These are phyloP conservation scores for Coniosporium apollinis DNA, from an alignment of 495 filamentous ascomycete species.

Conservation along the genomic window DNA sequence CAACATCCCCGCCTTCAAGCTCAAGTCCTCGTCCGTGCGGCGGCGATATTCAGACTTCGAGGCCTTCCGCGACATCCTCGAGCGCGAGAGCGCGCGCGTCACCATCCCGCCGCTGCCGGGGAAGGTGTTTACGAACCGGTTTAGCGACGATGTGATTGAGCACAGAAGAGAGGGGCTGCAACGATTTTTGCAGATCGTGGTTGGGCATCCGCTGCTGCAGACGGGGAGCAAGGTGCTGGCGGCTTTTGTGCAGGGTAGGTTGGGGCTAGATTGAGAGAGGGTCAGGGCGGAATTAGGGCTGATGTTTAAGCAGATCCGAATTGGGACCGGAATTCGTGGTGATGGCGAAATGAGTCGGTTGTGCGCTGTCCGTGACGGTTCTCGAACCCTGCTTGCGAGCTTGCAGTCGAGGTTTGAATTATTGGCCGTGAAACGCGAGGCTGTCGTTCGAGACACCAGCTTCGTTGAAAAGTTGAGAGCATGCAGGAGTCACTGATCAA, in stretches of 20 bases:
- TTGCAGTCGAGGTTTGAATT: too few relatives aligned
- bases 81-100: constrained; percentile 84
- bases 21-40: constrained; percentile 69
- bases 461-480: too few relatives aligned
- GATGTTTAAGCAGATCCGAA: constrained; percentile 11
- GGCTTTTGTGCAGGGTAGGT: constrained; percentile 86
- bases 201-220: constrained; percentile 89
- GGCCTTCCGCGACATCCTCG: constrained; percentile 94
- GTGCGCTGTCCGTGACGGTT: not conserved
- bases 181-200: constrained; percentile 93
- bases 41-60: constrained; percentile 96
- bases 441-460: too few relatives aligned
- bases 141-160: constrained; percentile 97
- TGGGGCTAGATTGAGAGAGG: constrained; percentile 1
- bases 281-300: not conserved
- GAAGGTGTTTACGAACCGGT: constrained; percentile 96
- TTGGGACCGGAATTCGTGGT: constrained; percentile 20
- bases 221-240: constrained; percentile 94
- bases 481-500: too few relatives aligned
- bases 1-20: constrained; percentile 97
- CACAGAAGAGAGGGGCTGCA: constrained; percentile 81
- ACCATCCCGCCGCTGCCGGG: constrained; percentile 92
- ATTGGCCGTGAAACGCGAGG: too few relatives aligned
- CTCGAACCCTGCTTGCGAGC: too few relatives aligned
- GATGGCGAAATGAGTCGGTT: not conserved